A percentile compares a stretch with the other conserved stretches of the same genome.
These are phyloP conservation scores for Diddensiella transvaalensis DNA, from an alignment of 805 yeast species.

Conservation along the genomic window DNA sequence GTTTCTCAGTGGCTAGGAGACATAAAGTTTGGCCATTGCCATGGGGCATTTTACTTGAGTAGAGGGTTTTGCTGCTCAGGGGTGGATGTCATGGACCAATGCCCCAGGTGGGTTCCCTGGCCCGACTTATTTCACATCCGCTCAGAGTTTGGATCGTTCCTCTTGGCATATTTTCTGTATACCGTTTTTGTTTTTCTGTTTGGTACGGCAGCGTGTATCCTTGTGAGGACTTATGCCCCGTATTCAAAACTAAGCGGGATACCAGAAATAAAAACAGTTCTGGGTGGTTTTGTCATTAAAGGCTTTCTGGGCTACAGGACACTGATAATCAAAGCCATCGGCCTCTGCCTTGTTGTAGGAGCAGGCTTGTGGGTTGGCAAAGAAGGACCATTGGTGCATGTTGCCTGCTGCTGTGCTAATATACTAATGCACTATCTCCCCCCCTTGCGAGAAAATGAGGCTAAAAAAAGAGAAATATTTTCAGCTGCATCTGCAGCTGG, in stretches of 20 bases:
- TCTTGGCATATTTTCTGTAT: conserved; percentile 38
- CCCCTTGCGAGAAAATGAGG: conserved; percentile 44
- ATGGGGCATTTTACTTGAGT: conserved; percentile 58
- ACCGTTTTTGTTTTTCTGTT: conserved; percentile 37
- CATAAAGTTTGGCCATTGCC: conserved; percentile 72
- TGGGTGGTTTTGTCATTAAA: conserved; percentile 59
- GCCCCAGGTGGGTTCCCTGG: conserved; percentile 38
- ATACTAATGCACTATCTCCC: conserved; percentile 36
- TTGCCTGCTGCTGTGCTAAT: conserved; percentile 59
- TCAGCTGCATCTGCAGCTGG: conserved; percentile 82
- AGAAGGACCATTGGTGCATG: conserved; percentile 84
- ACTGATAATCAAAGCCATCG: conserved; percentile 52
- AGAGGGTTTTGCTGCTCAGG: conserved; percentile 75
- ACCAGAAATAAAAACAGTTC: conserved; percentile 64
- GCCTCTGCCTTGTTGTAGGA: conserved; percentile 63
- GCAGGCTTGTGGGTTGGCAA: conserved; percentile 81
- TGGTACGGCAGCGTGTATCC: conserved; percentile 38
- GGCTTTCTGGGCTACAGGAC: conserved; percentile 51
- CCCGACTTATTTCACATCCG: conserved; percentile 18
- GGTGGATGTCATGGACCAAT: conserved; percentile 36
- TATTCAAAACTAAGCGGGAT: conserved; percentile 59
- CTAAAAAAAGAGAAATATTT: conserved; percentile 56
- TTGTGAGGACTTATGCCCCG: conserved; percentile 34
- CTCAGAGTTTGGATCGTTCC: conserved; percentile 29
- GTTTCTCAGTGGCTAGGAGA: conserved; percentile 78